Evolutionary conservation across 305 asterid genomes (phyloP).

Genomic region (Fraxinus sp.): DNA sequence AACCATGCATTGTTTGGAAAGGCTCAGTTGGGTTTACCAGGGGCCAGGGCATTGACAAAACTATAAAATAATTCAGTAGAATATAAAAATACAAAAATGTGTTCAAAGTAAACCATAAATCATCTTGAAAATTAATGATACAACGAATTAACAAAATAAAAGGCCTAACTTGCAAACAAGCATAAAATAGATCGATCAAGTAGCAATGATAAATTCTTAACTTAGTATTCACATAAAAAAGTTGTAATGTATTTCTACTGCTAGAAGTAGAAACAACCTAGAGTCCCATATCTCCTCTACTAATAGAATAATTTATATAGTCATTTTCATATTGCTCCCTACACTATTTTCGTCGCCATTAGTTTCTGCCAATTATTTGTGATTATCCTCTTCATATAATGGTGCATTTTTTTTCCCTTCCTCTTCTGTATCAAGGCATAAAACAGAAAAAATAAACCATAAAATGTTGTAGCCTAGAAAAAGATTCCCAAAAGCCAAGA

Average conservation of each 20-base stretch:
- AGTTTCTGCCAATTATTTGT: neutral
- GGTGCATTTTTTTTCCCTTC: neutral
- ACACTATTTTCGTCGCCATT: neutral
- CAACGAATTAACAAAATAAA: neutral
- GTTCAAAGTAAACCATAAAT: neutral
- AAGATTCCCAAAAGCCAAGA: neutral
- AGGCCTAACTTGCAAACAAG: neutral
- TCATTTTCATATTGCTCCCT: neutral
- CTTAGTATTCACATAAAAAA: neutral
- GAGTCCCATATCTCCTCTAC: neutral
- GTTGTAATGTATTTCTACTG: neutral
- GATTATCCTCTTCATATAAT: neutral
- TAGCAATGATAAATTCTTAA: neutral
- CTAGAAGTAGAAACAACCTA: neutral
- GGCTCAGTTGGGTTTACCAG: neutral
- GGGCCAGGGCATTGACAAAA: neutral
- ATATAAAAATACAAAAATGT: neutral
- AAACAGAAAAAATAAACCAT: neutral
- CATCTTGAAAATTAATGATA: neutral
- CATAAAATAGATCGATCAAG: neutral
- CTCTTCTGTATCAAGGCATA: neutral
- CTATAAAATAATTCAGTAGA: neutral
- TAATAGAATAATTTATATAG: neutral
- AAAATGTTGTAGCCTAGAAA: neutral
- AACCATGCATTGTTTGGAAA: neutral